A percentile compares a stretch with the other conserved stretches of the same genome.
Conservation (phyloP, 2,329 filamentous ascomycete genomes). For the Ceratocystis ficicola region DNA sequence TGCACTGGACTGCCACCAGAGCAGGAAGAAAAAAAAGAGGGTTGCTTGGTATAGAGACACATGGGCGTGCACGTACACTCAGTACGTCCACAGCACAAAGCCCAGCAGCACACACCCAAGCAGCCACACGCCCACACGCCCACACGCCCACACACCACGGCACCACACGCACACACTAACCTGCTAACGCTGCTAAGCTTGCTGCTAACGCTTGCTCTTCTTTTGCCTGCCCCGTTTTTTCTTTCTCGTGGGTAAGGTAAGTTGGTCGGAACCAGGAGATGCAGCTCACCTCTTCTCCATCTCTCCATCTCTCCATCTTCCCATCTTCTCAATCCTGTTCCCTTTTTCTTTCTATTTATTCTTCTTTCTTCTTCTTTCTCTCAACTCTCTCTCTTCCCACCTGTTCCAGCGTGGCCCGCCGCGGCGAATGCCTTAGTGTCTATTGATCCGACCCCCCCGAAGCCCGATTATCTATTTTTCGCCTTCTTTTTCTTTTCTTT, state of each 20-base stretch:
- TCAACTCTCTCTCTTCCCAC: conserved; percentile 7
- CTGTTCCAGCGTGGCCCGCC: conserved; percentile 17
- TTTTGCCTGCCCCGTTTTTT: conserved; percentile 22
- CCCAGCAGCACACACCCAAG: no score
- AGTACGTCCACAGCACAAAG: no score
- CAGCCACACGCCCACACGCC: no score
- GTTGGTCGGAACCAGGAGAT: conserved; percentile 22
- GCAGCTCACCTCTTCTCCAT: conserved; percentile 20
- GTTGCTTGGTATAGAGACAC: conserved; percentile 18
- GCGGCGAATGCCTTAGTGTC: conserved; percentile 17
- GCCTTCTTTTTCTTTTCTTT: conserved; percentile 19
- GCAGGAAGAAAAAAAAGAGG: not conserved
- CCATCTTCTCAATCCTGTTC: conserved; percentile 24
- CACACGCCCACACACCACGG: no score
- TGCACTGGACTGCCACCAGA: no score
- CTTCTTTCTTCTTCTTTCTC: conserved; percentile 23
- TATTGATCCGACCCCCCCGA: not conserved
- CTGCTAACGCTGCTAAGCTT: no score
- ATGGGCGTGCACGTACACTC: not conserved
- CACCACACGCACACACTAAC: no score
- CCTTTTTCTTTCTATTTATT: conserved; percentile 23
- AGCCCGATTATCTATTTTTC: conserved; percentile 11
- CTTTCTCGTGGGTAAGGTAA: conserved; percentile 24
- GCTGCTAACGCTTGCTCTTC: no score
- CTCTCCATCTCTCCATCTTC: conserved; percentile 20